Evolutionary conservation across 2,329 filamentous ascomycete species (phyloP).

Genomic region (Neophaeococcomyces aloes): DNA sequence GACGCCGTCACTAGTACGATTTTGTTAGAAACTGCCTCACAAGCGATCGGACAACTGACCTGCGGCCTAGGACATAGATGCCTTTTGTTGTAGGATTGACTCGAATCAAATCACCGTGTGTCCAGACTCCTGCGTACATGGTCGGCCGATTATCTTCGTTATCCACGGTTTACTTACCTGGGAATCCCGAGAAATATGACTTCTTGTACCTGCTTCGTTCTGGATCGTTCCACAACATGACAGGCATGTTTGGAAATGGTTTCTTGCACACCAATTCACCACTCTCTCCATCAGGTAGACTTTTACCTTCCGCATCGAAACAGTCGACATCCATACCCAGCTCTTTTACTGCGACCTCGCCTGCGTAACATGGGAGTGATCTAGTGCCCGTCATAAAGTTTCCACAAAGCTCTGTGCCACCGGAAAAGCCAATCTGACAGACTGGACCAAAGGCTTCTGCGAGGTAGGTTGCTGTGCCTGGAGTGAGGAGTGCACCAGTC

Average conservation of each 20-base stretch:
- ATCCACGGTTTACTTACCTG: background rate
- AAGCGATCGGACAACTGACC: background rate
- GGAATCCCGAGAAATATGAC: conserved; percentile 19
- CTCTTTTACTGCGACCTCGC: conserved; percentile 44
- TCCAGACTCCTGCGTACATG: conserved; percentile 50
- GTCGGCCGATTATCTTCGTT: background rate
- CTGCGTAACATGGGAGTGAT: conserved; percentile 53
- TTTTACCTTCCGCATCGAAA: conserved; percentile 47
- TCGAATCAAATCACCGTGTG: conserved; percentile 68
- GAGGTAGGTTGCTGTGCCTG: conserved; percentile 7
- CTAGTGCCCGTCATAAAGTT: conserved; percentile 45
- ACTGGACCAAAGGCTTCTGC: conserved; percentile 9
- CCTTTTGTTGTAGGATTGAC: conserved; percentile 57
- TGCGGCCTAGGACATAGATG: conserved; percentile 25
- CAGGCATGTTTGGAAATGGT: conserved; percentile 66
- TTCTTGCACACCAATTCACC: conserved; percentile 64
- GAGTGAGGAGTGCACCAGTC: conserved; percentile 10
- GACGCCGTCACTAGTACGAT: conserved; percentile 65
- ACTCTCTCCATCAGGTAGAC: conserved; percentile 53
- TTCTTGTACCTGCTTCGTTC: conserved; percentile 44
- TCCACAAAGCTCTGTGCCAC: conserved; percentile 24
- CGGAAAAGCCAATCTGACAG: conserved; percentile 20
- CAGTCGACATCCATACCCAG: conserved; percentile 46
- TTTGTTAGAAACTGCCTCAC: too few species aligned
- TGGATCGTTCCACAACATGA: conserved; percentile 48